phyloP scores from a whole-genome alignment of 768 basidiomycete genomes.

The Tephrocybe sp. region DNA sequence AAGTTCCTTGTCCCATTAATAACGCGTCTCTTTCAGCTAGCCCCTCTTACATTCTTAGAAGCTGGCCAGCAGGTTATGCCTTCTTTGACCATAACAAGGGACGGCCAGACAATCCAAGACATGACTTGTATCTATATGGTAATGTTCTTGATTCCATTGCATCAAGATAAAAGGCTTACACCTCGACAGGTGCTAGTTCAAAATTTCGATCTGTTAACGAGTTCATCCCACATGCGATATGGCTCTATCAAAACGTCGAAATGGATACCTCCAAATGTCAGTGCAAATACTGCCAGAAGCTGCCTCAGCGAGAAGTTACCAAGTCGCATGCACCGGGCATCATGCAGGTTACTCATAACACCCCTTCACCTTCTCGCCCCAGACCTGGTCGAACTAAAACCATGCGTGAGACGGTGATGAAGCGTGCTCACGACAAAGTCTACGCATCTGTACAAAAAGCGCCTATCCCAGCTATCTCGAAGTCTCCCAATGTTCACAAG shows the following conservation, averaged over 20 bases:
- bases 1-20: constrained; percentile 1
- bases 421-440: constrained; percentile 28
- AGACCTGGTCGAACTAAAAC: constrained; percentile 22
- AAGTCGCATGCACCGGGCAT: constrained; percentile 45
- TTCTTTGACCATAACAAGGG: constrained; percentile 81
- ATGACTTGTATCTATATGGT: constrained; percentile 83
- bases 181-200: constrained; percentile 41
- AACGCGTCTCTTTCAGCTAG: constrained; percentile 37
- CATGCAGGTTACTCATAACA: constrained; percentile 26
- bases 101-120: constrained; percentile 47
- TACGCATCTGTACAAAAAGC: constrained; percentile 44
- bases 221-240: constrained; percentile 81
- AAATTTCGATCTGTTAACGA: constrained; percentile 82
- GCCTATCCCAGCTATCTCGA: constrained; percentile 27
- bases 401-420: constrained; percentile 22
- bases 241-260: constrained; percentile 63
- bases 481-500: constrained; percentile 32
- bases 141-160: not conserved
- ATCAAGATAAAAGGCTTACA: not conserved
- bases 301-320: constrained; percentile 70
- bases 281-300: constrained; percentile 79
- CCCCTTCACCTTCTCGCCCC: constrained; percentile 24
- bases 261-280: constrained; percentile 51
- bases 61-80: constrained; percentile 68
- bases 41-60: constrained; percentile 56